phyloP scores from a whole-genome alignment of 2,329 filamentous ascomycete species.

The Rhytidhysteron rufulum region DNA sequence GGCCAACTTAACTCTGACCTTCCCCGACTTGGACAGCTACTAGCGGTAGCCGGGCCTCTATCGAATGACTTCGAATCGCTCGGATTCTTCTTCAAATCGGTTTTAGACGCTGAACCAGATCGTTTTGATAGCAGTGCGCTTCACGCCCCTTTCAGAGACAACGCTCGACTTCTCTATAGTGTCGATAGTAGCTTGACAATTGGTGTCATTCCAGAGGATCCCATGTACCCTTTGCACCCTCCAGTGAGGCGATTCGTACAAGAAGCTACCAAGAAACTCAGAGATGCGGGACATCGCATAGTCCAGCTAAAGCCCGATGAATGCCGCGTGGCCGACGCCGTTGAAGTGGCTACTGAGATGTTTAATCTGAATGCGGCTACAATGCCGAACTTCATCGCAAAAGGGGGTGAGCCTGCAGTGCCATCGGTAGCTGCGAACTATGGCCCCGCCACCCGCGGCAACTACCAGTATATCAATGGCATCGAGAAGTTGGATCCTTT shows the following conservation, averaged over 20 bases:
- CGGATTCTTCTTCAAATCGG: background rate
- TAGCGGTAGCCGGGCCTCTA: background rate
- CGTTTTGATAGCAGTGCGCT: background rate
- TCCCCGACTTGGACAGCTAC: background rate
- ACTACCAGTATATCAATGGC: no score
- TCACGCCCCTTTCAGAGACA: background rate
- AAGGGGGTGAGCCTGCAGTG: background rate
- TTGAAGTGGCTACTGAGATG: no score
- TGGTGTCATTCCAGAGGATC: background rate
- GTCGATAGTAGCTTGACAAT: background rate
- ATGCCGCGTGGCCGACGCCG: no score
- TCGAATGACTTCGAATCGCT: background rate
- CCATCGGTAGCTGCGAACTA: background rate
- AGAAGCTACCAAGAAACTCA: background rate
- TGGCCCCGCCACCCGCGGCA: no score
- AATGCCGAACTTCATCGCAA: background rate
- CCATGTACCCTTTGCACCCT: background rate
- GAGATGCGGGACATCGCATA: background rate
- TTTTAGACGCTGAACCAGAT: background rate
- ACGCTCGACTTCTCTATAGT: no score
- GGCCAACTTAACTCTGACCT: background rate
- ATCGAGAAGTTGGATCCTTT: background rate
- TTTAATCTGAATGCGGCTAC: background rate
- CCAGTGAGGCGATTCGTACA: background rate
- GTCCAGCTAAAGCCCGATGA: background rate